Evolutionary conservation across 768 basidiomycete species (phyloP).

Genomic region (Mycena leptocephala): DNA sequence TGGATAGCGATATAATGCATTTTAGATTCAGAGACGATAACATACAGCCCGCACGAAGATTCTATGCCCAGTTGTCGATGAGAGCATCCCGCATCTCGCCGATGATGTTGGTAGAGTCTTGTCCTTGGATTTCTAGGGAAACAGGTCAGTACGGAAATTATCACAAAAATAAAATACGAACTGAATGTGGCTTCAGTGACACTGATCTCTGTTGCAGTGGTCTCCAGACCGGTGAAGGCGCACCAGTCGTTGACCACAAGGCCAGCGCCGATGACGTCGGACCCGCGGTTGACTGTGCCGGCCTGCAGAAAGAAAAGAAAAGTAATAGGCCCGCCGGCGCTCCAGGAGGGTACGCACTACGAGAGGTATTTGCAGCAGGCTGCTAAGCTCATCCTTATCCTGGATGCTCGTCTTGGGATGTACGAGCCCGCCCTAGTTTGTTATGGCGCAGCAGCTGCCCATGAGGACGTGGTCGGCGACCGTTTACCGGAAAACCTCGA

Average conservation of each 20-base stretch:
- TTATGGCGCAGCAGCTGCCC: constrained; percentile 95
- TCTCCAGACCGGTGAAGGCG: constrained; percentile 98
- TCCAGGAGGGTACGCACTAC: constrained; percentile 74
- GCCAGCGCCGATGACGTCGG: constrained; percentile 97
- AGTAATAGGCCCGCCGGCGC: neutral
- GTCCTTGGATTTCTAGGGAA: constrained; percentile 86
- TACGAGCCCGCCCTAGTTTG: constrained; percentile 97
- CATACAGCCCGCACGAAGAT: constrained; percentile 19
- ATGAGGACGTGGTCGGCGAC: constrained; percentile 97
- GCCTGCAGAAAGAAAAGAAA: constrained; percentile 66
- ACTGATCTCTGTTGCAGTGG: constrained; percentile 99
- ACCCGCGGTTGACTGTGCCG: constrained; percentile 98
- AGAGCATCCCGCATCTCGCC: constrained; percentile 93
- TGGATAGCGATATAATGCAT: constrained; percentile 36
- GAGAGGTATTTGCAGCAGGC: constrained; percentile 92
- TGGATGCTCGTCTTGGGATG: constrained; percentile 98
- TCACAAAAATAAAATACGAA: constrained; percentile 59
- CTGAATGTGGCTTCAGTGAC: constrained; percentile 99
- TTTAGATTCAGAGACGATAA: constrained; percentile 20
- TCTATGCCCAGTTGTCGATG: constrained; percentile 93
- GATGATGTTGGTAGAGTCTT: constrained; percentile 86
- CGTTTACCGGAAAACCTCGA: constrained; percentile 98
- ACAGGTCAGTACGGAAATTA: constrained; percentile 18
- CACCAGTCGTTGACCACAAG: constrained; percentile 99
- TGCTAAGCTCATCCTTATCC: constrained; percentile 97